Evolutionary conservation across 345 rosid species (phyloP).

Genomic region (Excoecaria cochinchinensis): DNA sequence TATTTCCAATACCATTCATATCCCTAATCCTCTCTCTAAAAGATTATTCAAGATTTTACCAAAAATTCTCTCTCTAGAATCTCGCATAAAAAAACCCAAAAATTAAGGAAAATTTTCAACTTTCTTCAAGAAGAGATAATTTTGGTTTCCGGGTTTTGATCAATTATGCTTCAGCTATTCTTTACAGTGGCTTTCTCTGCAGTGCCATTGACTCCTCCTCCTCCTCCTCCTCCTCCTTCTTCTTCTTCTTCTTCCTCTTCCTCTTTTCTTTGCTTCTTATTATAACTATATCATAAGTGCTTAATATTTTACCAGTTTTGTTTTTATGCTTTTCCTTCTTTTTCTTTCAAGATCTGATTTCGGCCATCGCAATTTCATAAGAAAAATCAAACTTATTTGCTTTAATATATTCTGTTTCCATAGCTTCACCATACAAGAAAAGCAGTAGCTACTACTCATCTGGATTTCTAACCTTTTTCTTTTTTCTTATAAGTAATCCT

Average conservation of each 20-base stretch:
- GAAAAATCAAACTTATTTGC: too few species aligned
- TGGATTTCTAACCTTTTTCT: too few species aligned
- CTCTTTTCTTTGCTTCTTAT: not conserved
- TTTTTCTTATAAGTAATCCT: too few species aligned
- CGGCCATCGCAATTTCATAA: too few species aligned
- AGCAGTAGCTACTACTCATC: too few species aligned
- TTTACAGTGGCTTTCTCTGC: slow-evolving; percentile 92
- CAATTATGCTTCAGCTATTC: slow-evolving; percentile 60
- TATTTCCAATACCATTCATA: not conserved
- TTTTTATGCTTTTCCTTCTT: too few species aligned
- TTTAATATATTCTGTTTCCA: too few species aligned
- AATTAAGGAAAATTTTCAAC: not conserved
- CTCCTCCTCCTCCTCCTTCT: too few species aligned
- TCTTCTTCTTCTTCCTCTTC: not conserved
- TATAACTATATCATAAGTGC: too few species aligned
- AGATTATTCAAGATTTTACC: not conserved
- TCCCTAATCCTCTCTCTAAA: not conserved
- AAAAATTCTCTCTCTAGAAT: not conserved
- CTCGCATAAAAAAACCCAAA: not conserved
- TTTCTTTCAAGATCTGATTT: too few species aligned
- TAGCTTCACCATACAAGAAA: too few species aligned
- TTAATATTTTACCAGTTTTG: too few species aligned
- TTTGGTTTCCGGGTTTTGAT: not conserved
- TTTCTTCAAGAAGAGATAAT: not conserved
- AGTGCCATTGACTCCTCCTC: slow-evolving; percentile 73